Percentiles rank a stretch among this genome's conserved stretches.
These are phyloP conservation scores for Sarocladium kiliense DNA, from an alignment of 2,329 filamentous ascomycete species.

Conservation along the genomic window DNA sequence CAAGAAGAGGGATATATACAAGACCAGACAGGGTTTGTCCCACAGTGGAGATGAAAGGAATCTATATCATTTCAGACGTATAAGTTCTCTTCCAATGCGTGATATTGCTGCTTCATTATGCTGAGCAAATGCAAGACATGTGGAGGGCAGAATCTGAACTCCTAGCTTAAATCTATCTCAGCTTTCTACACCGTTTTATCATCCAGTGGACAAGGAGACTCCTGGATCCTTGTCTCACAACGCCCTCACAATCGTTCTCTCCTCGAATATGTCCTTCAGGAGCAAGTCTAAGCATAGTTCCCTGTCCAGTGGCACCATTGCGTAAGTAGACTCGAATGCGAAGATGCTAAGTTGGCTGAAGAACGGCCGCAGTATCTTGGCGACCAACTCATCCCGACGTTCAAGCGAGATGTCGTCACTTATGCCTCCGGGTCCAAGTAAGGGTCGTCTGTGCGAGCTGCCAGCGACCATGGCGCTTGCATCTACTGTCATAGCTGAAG, in stretches of 20 bases:
- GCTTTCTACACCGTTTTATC: too few relatives aligned
- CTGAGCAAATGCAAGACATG: too few relatives aligned
- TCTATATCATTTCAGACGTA: too few relatives aligned
- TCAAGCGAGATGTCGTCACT: constrained; percentile 53
- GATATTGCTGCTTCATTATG: too few relatives aligned
- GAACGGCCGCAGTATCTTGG: constrained; percentile 78
- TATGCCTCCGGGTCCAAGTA: constrained; percentile 48
- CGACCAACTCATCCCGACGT: constrained; percentile 63
- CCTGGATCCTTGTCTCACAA: constrained; percentile 29
- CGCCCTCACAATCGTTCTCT: constrained; percentile 61
- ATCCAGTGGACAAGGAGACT: background rate
- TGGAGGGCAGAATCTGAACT: too few relatives aligned
- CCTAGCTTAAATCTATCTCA: too few relatives aligned
- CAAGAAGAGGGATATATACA: too few relatives aligned
- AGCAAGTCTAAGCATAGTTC: constrained; percentile 59
- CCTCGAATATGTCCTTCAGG: constrained; percentile 74
- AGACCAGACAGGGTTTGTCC: too few relatives aligned
- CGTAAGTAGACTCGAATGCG: constrained; percentile 88
- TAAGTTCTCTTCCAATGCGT: too few relatives aligned
- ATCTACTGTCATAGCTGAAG: constrained; percentile 27
- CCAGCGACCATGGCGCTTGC: constrained; percentile 29
- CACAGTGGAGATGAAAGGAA: too few relatives aligned
- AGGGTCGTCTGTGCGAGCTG: constrained; percentile 37
- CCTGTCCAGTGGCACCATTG: constrained; percentile 66
- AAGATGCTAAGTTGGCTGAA: constrained; percentile 89